Evolutionary conservation across 2,329 filamentous ascomycete species (phyloP), one percentile per base, ranked within the genome.

Genomic region (Fusarium miscanthi): DNA sequence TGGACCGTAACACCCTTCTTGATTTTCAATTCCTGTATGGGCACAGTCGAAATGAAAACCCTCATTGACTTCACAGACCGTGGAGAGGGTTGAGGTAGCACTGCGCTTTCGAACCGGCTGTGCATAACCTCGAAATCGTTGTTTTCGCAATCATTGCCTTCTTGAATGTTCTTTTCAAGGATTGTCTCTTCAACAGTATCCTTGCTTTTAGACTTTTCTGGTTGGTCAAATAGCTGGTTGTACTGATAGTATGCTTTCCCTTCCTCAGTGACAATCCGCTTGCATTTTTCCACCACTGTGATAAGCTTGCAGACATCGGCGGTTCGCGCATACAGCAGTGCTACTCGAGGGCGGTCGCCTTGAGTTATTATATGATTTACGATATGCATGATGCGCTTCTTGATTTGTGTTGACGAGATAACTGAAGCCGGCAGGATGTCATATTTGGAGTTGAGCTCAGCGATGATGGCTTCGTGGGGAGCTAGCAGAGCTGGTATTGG

Each of bases 221-320:
- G 82, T 23, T 85, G 81, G 67, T 87, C 85, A 74, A 87, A 88
- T 17, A 90, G 80, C 59, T 86, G 82, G 68, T 90, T 90, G 79
- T 89, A 90, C 78, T 89, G 88, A 65, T 82, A 88, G 85, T 86
- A 89, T 52, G 81, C 73, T 66, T 82, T 83, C 7, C 83, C 84
- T 43, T 83, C 80, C 56, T 85, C 83, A 37, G 76, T 81, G 58
- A 92, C 80, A 51, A 89, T 82, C 42, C 87, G 82, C 79, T 92
- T 91, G 62, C 85, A 86, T 41, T 92, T 90, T 80, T 94, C 92
- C 48, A 86, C 86, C 49, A 94, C 87, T 8, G 88, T 91, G 74
- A 93, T 88, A 75, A 93, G 84, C 80, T 94, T 94, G 80, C 85
- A 85, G 4, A 88, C 85, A 6, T 89, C 86, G 14, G 79, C 67